Base-by-base conservation (phyloP, 208 protist genomes). In the Acanthamoeba lugdunensis region DNA sequence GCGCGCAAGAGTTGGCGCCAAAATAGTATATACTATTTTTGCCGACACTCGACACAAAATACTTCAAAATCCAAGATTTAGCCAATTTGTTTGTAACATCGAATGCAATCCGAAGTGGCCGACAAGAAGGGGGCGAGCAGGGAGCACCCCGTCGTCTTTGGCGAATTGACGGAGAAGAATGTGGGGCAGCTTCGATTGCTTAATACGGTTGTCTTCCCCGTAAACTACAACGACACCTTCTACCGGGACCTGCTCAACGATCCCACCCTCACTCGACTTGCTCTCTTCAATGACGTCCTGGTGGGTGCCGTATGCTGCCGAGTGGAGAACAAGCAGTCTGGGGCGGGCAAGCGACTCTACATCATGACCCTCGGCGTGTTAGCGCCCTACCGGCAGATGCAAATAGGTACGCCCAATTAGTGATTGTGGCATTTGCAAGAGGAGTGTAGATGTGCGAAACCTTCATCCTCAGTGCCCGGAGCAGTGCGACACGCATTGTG, bases 321-420 rank as follows among this genome's bases (percentile, higher is more conserved):
- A 18, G 94, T 98, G 21, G 97, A 98, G 95, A 79, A 65, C 96
- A 95, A 7, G 94, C 95, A 25, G 95, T 95, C 25, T 96, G 95
- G 45, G 89, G 71, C 54, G 2, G 63, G 63, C 79, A 96, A 96
- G 58, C 88, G 88, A 18, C 95, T 98, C 30, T 99, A 99, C 96
- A 97, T 99, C 93, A 98, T 99, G 98, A 98, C 98, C 50, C 97
- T 99, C 81, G 96, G 96, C 6, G 98, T 98, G 41, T 96, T 99
- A 45, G 97, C 97, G 90, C 96, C 98, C 30, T 99, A 99, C 95
- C 97, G 98, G 16, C 95, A 97, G 58, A 73, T 98, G 48, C 96
- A 97, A 84, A 97, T 99, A 79, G 98, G 95, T 96, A 85, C 6
- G 48, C 33, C 54, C 0, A 61, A 18, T 61, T 0, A 25, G 56